These are phyloP conservation scores for Phlyctochytrium arcticum DNA, from an alignment of 192 early-diverging fungal species.

Conservation along the genomic window DNA sequence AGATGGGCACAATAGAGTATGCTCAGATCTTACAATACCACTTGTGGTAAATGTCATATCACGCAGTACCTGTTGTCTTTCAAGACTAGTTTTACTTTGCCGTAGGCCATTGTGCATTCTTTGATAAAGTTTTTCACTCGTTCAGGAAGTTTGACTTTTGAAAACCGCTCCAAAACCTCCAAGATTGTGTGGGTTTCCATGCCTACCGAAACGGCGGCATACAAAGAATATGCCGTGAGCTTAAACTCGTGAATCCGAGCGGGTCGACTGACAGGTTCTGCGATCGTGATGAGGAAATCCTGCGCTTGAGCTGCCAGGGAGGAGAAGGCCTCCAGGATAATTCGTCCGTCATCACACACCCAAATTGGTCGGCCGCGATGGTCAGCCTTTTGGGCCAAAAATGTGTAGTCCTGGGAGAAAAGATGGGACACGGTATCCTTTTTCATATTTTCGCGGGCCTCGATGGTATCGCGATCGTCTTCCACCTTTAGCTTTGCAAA, in stretches of 20 bases:
- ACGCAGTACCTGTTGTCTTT: slow-evolving; percentile 74
- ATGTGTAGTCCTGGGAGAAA: slow-evolving; percentile 28
- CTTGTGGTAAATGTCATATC: neutral
- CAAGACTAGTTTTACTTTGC: slow-evolving; percentile 94
- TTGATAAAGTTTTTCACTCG: slow-evolving; percentile 75
- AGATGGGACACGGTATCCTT: slow-evolving; percentile 1
- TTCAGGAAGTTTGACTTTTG: slow-evolving; percentile 76
- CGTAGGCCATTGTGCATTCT: slow-evolving; percentile 88
- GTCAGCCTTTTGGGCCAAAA: slow-evolving; percentile 69
- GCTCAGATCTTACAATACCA: neutral
- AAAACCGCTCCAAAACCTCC: slow-evolving; percentile 72
- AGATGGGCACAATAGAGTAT: neutral
- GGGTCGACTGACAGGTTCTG: slow-evolving; percentile 73
- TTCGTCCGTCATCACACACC: slow-evolving; percentile 84
- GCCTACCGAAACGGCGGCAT: slow-evolving; percentile 97
- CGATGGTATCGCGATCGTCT: neutral
- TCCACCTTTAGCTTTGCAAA: slow-evolving; percentile 15
- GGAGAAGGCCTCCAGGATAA: slow-evolving; percentile 96
- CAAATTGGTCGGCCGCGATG: slow-evolving; percentile 84
- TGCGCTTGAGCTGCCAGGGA: slow-evolving; percentile 88
- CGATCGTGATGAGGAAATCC: slow-evolving; percentile 95
- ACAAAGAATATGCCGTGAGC: slow-evolving; percentile 90
- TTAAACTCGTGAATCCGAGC: slow-evolving; percentile 88
- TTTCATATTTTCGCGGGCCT: neutral
- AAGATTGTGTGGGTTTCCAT: slow-evolving; percentile 91